Base-by-base conservation (phyloP, 2,329 filamentous ascomycete genomes). In the Bipolaris oryzae region DNA sequence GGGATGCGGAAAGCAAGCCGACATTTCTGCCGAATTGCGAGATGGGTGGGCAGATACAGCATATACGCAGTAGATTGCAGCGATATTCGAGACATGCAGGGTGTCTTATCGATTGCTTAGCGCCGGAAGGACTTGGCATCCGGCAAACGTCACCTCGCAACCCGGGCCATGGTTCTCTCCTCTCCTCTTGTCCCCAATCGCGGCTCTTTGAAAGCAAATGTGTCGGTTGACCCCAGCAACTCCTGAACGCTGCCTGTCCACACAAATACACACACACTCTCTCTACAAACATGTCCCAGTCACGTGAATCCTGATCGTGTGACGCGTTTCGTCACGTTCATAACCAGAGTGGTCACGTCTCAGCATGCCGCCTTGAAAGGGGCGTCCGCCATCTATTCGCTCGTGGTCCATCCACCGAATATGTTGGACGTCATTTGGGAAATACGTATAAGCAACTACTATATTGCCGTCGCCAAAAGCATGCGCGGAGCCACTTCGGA, bases 41-140 rank as follows among this genome's bases (percentile, higher is more conserved):
- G 20, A n/a, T n/a, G n/a, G n/a, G 16, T 38, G 50, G 23, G 38
- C 35, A 34, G 33, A 42, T 5, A 6, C 16, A 9, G 25, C 25
- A 28, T 10, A n/a, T n/a, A n/a, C n/a, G n/a, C n/a, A n/a, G 9
- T 28, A 28, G 25, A 28, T 28, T 28, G 25, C 25, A 28, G 25
- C 25, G 9, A 28, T 28, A 28, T 28, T 52, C 34, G 35, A 16
- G 34, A 16, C 41, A 20, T 45, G 13, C n/a, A 39, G 5, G 18
- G 35, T 37, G 34, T 46, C 48, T 52, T 57, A 57, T 53, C 57
- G 53, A 58, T 52, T 50, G 33, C 21, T 48, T 59, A 59, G 44
- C 45, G 53, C 49, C 41, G 49, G 49, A 56, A 43, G n/a, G 35
- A 38, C 49, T 18, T 41, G 11, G 18, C 28, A 35, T n/a, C 53